A percentile compares a stretch with the other conserved stretches of the same genome.
Evolutionary conservation across 2,329 filamentous ascomycete species (phyloP).

Genomic region (Ploettnerulaceae sp.): DNA sequence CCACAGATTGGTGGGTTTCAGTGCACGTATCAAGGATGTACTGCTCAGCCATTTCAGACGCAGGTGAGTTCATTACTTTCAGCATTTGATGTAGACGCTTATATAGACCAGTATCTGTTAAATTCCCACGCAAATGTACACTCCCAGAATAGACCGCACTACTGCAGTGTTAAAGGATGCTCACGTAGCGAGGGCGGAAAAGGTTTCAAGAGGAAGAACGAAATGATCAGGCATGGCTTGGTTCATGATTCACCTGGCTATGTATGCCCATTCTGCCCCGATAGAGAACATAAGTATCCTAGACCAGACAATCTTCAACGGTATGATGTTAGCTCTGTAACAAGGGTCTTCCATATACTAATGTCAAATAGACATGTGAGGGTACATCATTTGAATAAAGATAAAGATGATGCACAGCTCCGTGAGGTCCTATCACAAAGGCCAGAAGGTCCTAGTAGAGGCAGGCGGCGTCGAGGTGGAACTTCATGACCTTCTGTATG

Average conservation of each 20-base stretch:
- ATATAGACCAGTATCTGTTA: constrained; percentile 54
- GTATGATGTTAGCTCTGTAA: constrained; percentile 45
- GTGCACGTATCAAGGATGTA: constrained; percentile 62
- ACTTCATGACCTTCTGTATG: constrained; percentile 20
- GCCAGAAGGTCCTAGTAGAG: constrained; percentile 76
- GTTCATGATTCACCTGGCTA: constrained; percentile 95
- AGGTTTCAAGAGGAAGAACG: constrained; percentile 68
- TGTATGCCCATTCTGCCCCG: constrained; percentile 91
- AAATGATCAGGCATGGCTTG: constrained; percentile 72
- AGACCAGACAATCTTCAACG: constrained; percentile 93
- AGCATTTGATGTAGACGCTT: not conserved
- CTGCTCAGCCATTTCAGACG: constrained; percentile 69
- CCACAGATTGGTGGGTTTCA: constrained; percentile 49
- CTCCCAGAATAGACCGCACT: constrained; percentile 60
- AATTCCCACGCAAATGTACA: constrained; percentile 76
- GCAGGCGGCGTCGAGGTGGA: constrained; percentile 57
- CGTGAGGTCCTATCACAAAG: constrained; percentile 82
- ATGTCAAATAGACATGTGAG: constrained; percentile 68
- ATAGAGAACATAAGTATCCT: constrained; percentile 90
- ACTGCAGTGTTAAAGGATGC: constrained; percentile 58
- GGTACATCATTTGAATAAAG: constrained; percentile 85
- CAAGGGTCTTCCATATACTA: not conserved
- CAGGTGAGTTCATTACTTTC: constrained; percentile 42
- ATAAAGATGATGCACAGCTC: constrained; percentile 77
- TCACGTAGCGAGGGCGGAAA: constrained; percentile 59